These are phyloP conservation scores for Gonium pectorale DNA, from an alignment of 139 green algal species.

Conservation along the genomic window DNA sequence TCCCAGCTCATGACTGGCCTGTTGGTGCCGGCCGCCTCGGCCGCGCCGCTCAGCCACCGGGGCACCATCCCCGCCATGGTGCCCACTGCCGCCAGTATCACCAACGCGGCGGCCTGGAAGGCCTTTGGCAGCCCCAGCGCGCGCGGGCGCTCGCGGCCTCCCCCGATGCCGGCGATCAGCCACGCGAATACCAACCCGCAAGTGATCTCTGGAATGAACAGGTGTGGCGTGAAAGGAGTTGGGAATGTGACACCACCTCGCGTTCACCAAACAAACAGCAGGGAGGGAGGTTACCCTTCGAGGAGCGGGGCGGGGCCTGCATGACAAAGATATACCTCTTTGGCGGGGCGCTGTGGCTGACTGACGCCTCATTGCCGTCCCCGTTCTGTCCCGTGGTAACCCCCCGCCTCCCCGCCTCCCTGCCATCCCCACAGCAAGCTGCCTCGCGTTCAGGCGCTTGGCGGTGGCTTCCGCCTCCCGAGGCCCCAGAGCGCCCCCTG, in stretches of 20 bases:
- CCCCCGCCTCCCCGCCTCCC: too few species aligned
- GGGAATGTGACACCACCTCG: too few species aligned
- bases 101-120: conserved; percentile 44
- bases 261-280: too few species aligned
- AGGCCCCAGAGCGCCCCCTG: conserved; percentile 34
- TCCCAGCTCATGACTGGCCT: neutral
- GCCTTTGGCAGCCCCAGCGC: conserved; percentile 51
- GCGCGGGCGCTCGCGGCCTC: conserved; percentile 1
- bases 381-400: too few species aligned
- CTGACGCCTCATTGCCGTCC: too few species aligned
- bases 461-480: conserved; percentile 21
- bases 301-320: too few species aligned
- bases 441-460: neutral
- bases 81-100: neutral
- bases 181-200: conserved; percentile 27
- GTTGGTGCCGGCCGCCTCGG: neutral
- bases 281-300: too few species aligned
- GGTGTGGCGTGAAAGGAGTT: too few species aligned
- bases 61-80: conserved; percentile 34
- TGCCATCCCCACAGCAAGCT: neutral
- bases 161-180: neutral
- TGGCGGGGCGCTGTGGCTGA: too few species aligned
- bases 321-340: too few species aligned
- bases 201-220: neutral
- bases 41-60: neutral